phyloP scores from a whole-genome alignment of 352 stramenopile genomes.

The Phytophthora ohioensis region DNA sequence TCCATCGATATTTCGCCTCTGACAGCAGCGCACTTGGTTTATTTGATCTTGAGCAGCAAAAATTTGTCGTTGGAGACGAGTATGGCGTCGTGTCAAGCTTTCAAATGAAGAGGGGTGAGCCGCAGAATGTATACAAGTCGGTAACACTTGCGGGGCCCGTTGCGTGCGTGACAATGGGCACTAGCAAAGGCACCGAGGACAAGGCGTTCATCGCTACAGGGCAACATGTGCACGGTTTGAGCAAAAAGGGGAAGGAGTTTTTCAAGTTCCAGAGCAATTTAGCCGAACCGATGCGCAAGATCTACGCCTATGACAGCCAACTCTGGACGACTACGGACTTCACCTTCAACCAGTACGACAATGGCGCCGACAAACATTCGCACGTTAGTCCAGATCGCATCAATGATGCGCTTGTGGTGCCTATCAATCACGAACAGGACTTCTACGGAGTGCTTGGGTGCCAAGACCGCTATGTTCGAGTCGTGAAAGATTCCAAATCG shows the following conservation, averaged over 20 bases:
- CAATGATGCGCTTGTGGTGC: conserved; percentile 77
- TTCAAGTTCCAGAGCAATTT: conserved; percentile 91
- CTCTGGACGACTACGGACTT: conserved; percentile 83
- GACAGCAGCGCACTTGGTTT: not conserved
- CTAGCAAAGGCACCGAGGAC: conserved; percentile 77
- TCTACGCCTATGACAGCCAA: conserved; percentile 71
- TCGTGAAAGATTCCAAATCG: conserved; percentile 67
- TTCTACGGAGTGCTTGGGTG: conserved; percentile 74
- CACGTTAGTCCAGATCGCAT: conserved; percentile 85
- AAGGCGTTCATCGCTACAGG: conserved; percentile 76
- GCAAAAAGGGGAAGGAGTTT: conserved; percentile 89
- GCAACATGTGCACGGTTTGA: conserved; percentile 78
- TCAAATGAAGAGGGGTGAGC: conserved; percentile 88
- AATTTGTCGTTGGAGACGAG: conserved; percentile 87
- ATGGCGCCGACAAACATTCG: conserved; percentile 78
- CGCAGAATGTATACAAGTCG: conserved; percentile 79
- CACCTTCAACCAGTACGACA: conserved; percentile 87
- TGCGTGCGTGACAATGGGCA: conserved; percentile 76
- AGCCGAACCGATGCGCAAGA: conserved; percentile 78
- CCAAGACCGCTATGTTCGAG: conserved; percentile 74
- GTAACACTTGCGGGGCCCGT: conserved; percentile 61
- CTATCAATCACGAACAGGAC: conserved; percentile 66
- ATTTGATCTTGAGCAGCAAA: conserved; percentile 63
- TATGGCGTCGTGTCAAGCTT: conserved; percentile 84
- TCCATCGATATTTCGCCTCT: too few species aligned